Evolutionary conservation across 176 grass and related monocot species (phyloP).

Genomic region (Neostapfia colusana): DNA sequence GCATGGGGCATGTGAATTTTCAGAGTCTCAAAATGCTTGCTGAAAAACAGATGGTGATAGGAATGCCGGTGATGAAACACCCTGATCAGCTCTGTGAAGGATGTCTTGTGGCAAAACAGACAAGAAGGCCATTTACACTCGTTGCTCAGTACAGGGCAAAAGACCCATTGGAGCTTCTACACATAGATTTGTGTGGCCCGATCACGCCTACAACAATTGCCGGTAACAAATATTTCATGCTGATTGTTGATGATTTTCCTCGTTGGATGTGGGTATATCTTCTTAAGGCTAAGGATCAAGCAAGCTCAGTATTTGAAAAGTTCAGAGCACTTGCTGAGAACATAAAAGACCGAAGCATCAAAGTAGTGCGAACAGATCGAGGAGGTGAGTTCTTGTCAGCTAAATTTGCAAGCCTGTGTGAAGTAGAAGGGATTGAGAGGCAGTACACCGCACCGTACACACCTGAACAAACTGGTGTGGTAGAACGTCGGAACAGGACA

Average conservation of each 20-base stretch:
- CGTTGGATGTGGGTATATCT: not conserved
- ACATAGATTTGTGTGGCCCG: too few species aligned
- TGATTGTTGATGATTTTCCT: not conserved
- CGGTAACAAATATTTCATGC: not conserved
- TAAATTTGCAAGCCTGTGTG: too few species aligned
- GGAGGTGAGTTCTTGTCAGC: too few species aligned
- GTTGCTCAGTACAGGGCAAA: not conserved
- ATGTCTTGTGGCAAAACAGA: not conserved
- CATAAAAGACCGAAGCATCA: not conserved
- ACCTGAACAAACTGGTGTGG: not conserved
- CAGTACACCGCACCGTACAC: not conserved
- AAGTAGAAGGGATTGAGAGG: accelerated
- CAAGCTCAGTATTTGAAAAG: accelerated
- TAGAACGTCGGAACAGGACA: not conserved
- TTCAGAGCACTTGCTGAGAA: not conserved
- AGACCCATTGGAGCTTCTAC: not conserved
- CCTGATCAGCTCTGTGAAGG: not conserved
- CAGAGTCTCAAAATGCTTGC: accelerated
- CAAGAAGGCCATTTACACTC: not conserved
- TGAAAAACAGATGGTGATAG: not conserved
- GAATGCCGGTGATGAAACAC: not conserved
- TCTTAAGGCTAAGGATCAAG: not conserved
- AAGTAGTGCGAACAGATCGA: not conserved
- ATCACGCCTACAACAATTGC: too few species aligned
- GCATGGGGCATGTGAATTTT: not conserved